Conservation (phyloP, 2,329 filamentous ascomycete species). For the Fusarium sp. region DNA sequence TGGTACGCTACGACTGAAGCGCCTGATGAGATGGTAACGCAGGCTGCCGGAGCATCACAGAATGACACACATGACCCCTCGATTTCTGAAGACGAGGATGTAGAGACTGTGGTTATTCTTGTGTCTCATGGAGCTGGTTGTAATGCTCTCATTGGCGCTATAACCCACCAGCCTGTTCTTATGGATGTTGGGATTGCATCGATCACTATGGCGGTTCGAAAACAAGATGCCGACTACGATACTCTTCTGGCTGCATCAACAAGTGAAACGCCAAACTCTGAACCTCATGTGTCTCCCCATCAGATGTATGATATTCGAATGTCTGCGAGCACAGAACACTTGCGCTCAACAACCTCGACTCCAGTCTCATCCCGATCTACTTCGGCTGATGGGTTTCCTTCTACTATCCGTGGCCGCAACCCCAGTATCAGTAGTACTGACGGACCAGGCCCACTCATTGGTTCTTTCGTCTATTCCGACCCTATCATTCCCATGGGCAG, state of each 20-base stretch:
- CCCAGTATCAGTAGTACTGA: constrained; percentile 37
- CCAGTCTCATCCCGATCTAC: constrained; percentile 47
- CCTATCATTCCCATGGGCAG: constrained; percentile 53
- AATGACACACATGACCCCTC: constrained; percentile 48
- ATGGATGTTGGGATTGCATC: constrained; percentile 91
- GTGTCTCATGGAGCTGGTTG: constrained; percentile 96
- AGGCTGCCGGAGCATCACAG: constrained; percentile 21
- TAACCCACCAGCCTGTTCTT: constrained; percentile 90
- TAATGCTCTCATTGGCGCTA: constrained; percentile 91
- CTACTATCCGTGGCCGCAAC: constrained; percentile 35
- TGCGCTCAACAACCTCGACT: constrained; percentile 58
- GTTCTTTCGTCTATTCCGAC: constrained; percentile 53
- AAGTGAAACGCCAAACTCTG: constrained; percentile 33
- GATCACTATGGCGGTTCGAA: constrained; percentile 84
- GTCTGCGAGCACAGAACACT: constrained; percentile 78
- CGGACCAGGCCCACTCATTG: constrained; percentile 44
- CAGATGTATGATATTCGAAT: constrained; percentile 78
- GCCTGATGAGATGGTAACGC: constrained; percentile 62
- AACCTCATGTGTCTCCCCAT: constrained; percentile 57
- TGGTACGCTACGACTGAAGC: constrained; percentile 76
- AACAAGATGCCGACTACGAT: constrained; percentile 55
- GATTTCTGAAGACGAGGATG: constrained; percentile 64
- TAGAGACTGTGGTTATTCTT: constrained; percentile 83
- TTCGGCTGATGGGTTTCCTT: constrained; percentile 43
- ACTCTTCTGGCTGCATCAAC: constrained; percentile 44